Conservation (phyloP, 2,329 filamentous ascomycete genomes). For the Trichoderma gracile region DNA sequence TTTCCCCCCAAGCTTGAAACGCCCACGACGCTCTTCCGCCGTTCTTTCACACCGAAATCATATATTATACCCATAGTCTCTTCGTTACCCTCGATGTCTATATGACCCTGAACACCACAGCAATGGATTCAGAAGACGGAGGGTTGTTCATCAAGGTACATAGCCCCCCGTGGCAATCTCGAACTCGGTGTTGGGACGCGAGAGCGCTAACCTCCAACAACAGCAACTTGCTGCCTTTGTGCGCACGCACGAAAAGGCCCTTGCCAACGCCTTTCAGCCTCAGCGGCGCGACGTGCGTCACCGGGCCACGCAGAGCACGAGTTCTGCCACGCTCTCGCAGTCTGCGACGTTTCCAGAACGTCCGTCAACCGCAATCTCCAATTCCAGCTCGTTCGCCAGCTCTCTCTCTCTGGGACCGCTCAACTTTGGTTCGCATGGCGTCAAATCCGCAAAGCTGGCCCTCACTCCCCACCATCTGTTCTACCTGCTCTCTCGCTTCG, state of each 20-base stretch:
- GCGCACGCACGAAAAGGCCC: constrained; percentile 93
- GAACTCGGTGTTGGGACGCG: background rate
- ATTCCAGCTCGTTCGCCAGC: constrained; percentile 73
- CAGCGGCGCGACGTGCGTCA: constrained; percentile 70
- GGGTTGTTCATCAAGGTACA: constrained; percentile 82
- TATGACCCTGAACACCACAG: constrained; percentile 22
- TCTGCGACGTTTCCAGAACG: constrained; percentile 61
- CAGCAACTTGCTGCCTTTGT: constrained; percentile 96
- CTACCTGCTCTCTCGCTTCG: constrained; percentile 92
- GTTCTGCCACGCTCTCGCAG: constrained; percentile 56
- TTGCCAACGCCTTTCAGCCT: constrained; percentile 92
- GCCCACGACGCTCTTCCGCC: constrained; percentile 21
- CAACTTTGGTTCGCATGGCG: constrained; percentile 77
- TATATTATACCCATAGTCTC: constrained; percentile 10
- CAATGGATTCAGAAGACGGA: constrained; percentile 86
- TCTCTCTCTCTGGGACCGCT: constrained; percentile 85
- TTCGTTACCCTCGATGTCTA: constrained; percentile 20
- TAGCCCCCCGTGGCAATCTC: constrained; percentile 27
- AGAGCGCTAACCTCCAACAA: constrained; percentile 34
- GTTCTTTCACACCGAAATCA: constrained; percentile 8
- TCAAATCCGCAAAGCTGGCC: constrained; percentile 88
- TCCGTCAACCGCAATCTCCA: constrained; percentile 66
- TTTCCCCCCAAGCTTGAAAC: background rate
- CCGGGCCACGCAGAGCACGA: constrained; percentile 66
- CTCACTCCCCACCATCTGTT: constrained; percentile 96